Percentiles rank a stretch among this genome's conserved stretches.
These are phyloP conservation scores for Wallacemonas sp. DNA, from an alignment of 208 protist genomes.

Conservation along the genomic window DNA sequence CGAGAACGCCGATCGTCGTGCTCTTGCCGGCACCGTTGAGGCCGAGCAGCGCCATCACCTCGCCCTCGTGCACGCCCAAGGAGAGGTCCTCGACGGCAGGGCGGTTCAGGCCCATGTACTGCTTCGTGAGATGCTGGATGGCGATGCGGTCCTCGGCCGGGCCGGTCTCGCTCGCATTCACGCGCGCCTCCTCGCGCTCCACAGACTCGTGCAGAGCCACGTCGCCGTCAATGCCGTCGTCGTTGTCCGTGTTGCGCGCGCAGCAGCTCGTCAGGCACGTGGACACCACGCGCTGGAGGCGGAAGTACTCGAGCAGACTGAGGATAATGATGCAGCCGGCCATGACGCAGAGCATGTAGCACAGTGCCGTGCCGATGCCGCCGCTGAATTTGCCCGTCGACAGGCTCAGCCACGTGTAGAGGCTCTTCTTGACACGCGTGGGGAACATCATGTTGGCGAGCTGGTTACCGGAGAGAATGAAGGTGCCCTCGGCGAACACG, in stretches of 20 bases:
- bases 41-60: constrained; percentile 89
- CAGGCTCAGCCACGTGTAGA: constrained; percentile 50
- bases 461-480: constrained; percentile 53
- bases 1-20: constrained; percentile 84
- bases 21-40: constrained; percentile 94
- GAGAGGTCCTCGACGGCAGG: constrained; percentile 69
- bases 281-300: constrained; percentile 32
- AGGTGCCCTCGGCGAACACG: constrained; percentile 77
- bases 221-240: constrained; percentile 26
- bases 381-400: constrained; percentile 34
- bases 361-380: constrained; percentile 67
- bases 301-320: constrained; percentile 60
- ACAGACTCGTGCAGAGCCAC: constrained; percentile 32
- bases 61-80: constrained; percentile 70
- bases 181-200: constrained; percentile 42
- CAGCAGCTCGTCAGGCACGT: constrained; percentile 11
- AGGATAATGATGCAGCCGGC: constrained; percentile 53
- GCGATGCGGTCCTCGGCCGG: constrained; percentile 55
- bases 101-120: constrained; percentile 30
- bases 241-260: constrained; percentile 22
- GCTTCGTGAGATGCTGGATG: constrained; percentile 71
- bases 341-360: constrained; percentile 76
- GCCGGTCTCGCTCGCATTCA: constrained; percentile 40
- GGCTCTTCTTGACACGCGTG: constrained; percentile 24
- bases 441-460: constrained; percentile 57